Evolutionary conservation across 106 monocot genomes (phyloP), one percentile per base, ranked within the genome.

Genomic region (Phalaenopsis equestris): DNA sequence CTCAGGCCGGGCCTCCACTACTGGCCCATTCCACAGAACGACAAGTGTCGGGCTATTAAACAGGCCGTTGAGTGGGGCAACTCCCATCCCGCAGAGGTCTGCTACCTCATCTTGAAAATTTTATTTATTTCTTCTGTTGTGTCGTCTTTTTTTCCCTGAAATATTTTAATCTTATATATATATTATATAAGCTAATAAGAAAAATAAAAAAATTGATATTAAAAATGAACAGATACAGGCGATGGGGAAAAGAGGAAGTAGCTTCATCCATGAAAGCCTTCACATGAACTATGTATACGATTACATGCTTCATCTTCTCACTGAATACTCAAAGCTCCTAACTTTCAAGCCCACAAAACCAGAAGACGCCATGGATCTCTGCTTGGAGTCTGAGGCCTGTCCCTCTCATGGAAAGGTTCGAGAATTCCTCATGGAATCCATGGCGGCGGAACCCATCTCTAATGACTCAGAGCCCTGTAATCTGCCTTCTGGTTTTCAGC

Each of bases 11-110:
- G 87, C 18, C 72, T 76, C 3, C 97, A 98, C 61, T 98, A 92
- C 79, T 89, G 89, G 87, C 97, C 97, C 0, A 85, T 98, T 12
- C 76, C 57, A 1, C 75, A 52, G 6, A 23, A 84, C 10, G 79
- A 88, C 67, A 92, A 83, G 77, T 98, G 97, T 77, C 67, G 89
- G 43, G 90, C 94, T 3, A 92, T 94, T 83, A 92, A 94, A 79
- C 85, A 79, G 36, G 92, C 94, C 21, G 97, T 98, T 1, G 84
- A 92, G 55, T 92, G 94, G 94, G 97, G 94, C 36, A 94, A 92
- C 38, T 6, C 47, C 24, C 89, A 98, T 81, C 82, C 84, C 43
- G 58, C 56, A 18, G 48, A 90, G 94, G 97, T 88, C 70, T 15
- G 42, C 42, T 1, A 17, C 56, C 8, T 56, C 43, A 45, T 45